Base-by-base conservation (phyloP, 1,284 basidiomycete genomes). In the Xerocomus minutiporus region DNA sequence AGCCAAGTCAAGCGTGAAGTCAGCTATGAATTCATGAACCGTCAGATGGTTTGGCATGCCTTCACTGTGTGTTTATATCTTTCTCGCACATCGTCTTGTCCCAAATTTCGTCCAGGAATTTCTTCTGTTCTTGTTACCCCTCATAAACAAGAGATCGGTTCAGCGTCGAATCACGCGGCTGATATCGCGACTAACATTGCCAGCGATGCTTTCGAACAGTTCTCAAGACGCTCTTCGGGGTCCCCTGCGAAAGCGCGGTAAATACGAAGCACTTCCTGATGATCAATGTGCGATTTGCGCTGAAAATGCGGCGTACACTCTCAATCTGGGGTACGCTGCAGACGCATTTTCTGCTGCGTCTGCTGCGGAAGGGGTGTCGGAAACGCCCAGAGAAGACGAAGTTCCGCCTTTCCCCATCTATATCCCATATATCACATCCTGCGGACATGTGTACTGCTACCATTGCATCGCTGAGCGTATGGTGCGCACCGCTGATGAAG, bases 41-140 rank as follows among this genome's bases (percentile, higher is more conserved):
- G 97, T 52, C 97, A 99, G 71, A 91, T 99, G 78, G 96, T 99
- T 50, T 99, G 97, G 97, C 91, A 96, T 67, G 91, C 93, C 1
- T 96, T 99, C 69, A 99, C 96, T 1, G 93, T 94, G 67, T 57
- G 88, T 36, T 46, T 15, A 11, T 26, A 26, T 46, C 7, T 25
- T 13, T 20, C 12, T 15, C 26, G 28, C 3, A 29, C 42, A 7
- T 13, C 17, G 8, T 29, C 17, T 51, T 31, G 8, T 39, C 51
- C 52, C 47, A 59, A 23, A 32, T 29, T 25, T 53, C 26, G 11
- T 42, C 28, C 26, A 97, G 94, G 96, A 99, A 79, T 98, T 99
- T 71, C 76, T 98, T 26, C 76, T 99, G 41, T 98, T 98, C 73
- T 72, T 95, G 6, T 75, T 99, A 3, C 97, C 97, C 0, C 79